Percentiles rank a stretch among this genome's conserved stretches.
Conservation (phyloP, 116 monocot species). For the Thalassia testudinum region DNA sequence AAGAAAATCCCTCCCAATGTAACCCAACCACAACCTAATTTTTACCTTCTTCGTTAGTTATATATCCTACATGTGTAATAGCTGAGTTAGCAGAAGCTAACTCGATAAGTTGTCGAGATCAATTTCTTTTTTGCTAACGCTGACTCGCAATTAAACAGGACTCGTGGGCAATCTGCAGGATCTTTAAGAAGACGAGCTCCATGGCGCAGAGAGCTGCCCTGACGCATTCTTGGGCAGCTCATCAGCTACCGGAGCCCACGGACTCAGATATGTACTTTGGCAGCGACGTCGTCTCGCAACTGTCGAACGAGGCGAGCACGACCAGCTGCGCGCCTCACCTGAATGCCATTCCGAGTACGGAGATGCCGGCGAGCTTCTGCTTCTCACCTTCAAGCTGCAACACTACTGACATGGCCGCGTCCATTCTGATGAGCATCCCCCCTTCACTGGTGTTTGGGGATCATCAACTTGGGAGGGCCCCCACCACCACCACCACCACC, state of each 20-base stretch:
- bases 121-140: too few relatives aligned
- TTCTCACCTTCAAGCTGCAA: conserved; percentile 5
- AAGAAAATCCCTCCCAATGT: background rate
- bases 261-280: conserved; percentile 12
- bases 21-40: background rate
- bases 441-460: conserved; percentile 10
- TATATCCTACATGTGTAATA: background rate
- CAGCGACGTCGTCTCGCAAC: conserved; percentile 4
- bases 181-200: conserved; percentile 64
- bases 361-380: conserved; percentile 9
- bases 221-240: conserved; percentile 31
- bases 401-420: background rate
- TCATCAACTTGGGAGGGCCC: background rate
- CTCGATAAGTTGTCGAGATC: background rate
- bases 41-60: background rate
- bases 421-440: conserved; percentile 30
- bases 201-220: conserved; percentile 53
- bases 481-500: conserved; percentile 1
- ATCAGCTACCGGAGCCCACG: conserved; percentile 6
- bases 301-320: background rate
- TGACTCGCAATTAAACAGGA: conserved; percentile 29
- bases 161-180: conserved; percentile 69
- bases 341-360: background rate
- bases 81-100: background rate
- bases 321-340: background rate